phyloP scores from a whole-genome alignment of 306 rosid genomes.

The Styphnolobium japonicum region DNA sequence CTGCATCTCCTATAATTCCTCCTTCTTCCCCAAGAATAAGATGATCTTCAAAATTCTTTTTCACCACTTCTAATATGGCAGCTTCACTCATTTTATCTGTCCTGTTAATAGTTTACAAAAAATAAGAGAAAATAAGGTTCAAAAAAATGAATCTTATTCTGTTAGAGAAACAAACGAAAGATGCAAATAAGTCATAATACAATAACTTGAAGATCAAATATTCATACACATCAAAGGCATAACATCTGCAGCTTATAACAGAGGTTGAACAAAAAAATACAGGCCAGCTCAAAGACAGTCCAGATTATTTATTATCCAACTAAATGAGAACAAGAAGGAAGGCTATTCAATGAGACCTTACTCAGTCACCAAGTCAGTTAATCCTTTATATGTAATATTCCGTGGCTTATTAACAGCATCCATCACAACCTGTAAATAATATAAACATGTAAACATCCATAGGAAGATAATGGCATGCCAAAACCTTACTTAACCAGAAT shows the following conservation, averaged over 20 bases:
- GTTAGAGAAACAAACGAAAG: not conserved
- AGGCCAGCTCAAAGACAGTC: not conserved
- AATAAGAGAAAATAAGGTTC: conserved; percentile 3
- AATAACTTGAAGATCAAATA: not conserved
- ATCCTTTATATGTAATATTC: conserved; percentile 80
- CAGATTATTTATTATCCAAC: not conserved
- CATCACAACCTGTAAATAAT: conserved; percentile 83
- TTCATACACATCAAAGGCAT: not conserved
- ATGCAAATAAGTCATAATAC: not conserved
- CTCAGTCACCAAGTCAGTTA: conserved; percentile 97
- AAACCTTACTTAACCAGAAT: not conserved
- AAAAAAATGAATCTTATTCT: not conserved
- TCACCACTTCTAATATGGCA: conserved; percentile 76
- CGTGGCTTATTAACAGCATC: conserved; percentile 92
- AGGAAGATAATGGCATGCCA: conserved; percentile 4
- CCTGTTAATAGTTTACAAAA: conserved; percentile 50
- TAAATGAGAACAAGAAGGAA: conserved; percentile 12
- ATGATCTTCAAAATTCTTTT: conserved; percentile 69
- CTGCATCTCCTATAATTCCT: conserved; percentile 81
- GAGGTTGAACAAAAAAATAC: not conserved
- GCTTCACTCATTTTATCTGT: conserved; percentile 95
- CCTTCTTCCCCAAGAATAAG: conserved; percentile 99
- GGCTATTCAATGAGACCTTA: conserved; percentile 52
- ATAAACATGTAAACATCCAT: conserved; percentile 15
- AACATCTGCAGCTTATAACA: not conserved